These are phyloP conservation scores for Monilinia vaccinii-corymbosi DNA, from an alignment of 2,329 filamentous ascomycete genomes.

Conservation along the genomic window DNA sequence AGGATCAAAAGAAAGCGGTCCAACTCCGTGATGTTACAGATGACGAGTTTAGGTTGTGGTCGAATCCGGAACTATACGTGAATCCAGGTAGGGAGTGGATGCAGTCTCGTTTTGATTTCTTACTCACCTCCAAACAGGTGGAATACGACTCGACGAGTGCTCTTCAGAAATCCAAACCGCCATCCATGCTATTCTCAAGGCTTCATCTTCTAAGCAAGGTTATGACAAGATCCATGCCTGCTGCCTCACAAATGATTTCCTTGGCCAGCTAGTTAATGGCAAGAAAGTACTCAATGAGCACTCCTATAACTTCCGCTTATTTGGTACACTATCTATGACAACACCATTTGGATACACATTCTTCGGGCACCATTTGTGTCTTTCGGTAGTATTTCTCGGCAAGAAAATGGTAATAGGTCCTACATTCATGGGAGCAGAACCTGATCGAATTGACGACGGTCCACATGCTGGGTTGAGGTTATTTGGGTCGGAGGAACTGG, in stretches of 20 bases:
- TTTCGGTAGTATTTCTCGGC: constrained; percentile 59
- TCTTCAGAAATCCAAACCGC: constrained; percentile 19
- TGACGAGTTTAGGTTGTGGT: constrained; percentile 27
- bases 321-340: constrained; percentile 20
- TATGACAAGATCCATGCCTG: constrained; percentile 25
- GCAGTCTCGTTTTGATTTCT: neutral
- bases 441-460: constrained; percentile 41
- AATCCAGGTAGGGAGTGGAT: constrained; percentile 19
- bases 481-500: constrained; percentile 22
- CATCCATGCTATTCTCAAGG: constrained; percentile 22
- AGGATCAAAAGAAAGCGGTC: constrained; percentile 19
- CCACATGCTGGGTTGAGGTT: constrained; percentile 23
- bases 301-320: constrained; percentile 26
- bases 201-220: constrained; percentile 20
- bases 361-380: constrained; percentile 71
- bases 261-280: constrained; percentile 25
- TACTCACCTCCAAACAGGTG: constrained; percentile 14
- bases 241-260: constrained; percentile 25
- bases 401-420: constrained; percentile 60
- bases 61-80: constrained; percentile 27
- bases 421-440: constrained; percentile 74
- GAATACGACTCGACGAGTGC: constrained; percentile 24
- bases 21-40: constrained; percentile 22
- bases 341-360: constrained; percentile 26
- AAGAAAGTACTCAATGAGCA: constrained; percentile 25